A percentile compares a stretch with the other conserved stretches of the same genome.
phyloP scores from a whole-genome alignment of 2,329 filamentous ascomycete species.

The Hymenotorrendiella dingleyae region DNA sequence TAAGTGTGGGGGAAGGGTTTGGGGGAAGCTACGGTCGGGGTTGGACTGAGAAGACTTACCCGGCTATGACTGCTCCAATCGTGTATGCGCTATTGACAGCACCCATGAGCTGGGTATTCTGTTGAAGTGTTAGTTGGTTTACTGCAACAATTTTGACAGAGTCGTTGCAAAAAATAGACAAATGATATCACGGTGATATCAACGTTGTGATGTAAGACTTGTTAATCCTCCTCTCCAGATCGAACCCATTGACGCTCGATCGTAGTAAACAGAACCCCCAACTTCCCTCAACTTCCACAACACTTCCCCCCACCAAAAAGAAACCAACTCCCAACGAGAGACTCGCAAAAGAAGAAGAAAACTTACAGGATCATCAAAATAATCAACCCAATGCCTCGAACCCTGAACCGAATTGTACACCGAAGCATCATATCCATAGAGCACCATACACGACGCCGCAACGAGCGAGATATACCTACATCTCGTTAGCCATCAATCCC shows the following conservation, averaged over 20 bases:
- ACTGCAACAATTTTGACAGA: too few species aligned
- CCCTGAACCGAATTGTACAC: slow-evolving; percentile 69
- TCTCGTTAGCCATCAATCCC: not conserved
- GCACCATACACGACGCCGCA: slow-evolving; percentile 67
- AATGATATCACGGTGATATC: too few species aligned
- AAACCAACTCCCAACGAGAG: too few species aligned
- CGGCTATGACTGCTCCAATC: slow-evolving; percentile 63
- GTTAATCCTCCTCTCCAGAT: too few species aligned
- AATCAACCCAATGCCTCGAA: slow-evolving; percentile 59
- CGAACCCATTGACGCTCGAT: too few species aligned
- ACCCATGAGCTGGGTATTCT: slow-evolving; percentile 39
- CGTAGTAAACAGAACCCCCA: too few species aligned
- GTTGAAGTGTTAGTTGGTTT: too few species aligned
- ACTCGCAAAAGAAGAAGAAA: too few species aligned
- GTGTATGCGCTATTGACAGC: slow-evolving; percentile 64
- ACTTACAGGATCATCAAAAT: slow-evolving; percentile 42
- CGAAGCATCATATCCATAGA: slow-evolving; percentile 70
- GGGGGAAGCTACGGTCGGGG: not conserved
- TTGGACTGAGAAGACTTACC: not conserved
- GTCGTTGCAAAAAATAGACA: too few species aligned
- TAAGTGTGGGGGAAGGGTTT: not conserved
- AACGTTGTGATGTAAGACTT: too few species aligned
- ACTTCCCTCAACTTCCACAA: too few species aligned
- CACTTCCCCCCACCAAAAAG: too few species aligned
- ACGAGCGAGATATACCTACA: slow-evolving; percentile 61